These are phyloP conservation scores for Colletotrichum sidae DNA, from an alignment of 2,329 filamentous ascomycete species.

Conservation along the genomic window DNA sequence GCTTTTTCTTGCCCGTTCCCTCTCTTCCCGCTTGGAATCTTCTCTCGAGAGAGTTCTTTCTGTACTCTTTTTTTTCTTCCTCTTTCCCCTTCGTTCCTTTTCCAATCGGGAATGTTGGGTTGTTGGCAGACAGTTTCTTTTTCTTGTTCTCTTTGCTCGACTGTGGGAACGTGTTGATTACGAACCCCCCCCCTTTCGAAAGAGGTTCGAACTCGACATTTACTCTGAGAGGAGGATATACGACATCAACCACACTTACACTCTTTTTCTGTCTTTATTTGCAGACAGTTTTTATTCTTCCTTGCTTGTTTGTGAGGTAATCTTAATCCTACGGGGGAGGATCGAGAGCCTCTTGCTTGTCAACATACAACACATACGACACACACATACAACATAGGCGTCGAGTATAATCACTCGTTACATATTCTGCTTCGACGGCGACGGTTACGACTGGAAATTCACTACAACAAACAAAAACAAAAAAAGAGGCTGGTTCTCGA, in stretches of 20 bases:
- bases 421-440: neutral
- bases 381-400: neutral
- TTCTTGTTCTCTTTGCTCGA: conserved; percentile 1
- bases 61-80: conserved; percentile 16
- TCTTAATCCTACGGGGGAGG: conserved; percentile 30
- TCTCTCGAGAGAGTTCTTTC: conserved; percentile 12
- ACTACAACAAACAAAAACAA: neutral
- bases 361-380: neutral
- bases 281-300: neutral
- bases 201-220: neutral
- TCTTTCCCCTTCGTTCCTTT: neutral
- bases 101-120: neutral
- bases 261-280: neutral
- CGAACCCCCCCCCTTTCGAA: conserved; percentile 2
- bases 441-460: neutral
- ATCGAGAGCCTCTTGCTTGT: conserved; percentile 17
- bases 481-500: conserved; percentile 33
- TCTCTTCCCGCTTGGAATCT: neutral
- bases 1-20: neutral
- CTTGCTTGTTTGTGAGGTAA: conserved; percentile 17
- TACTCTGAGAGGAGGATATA: neutral
- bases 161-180: conserved; percentile 26
- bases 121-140: neutral
- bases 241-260: neutral
- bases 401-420: neutral